Base-by-base conservation (phyloP, 2,329 filamentous ascomycete genomes). In the Thielaviopsis ethacetica region DNA sequence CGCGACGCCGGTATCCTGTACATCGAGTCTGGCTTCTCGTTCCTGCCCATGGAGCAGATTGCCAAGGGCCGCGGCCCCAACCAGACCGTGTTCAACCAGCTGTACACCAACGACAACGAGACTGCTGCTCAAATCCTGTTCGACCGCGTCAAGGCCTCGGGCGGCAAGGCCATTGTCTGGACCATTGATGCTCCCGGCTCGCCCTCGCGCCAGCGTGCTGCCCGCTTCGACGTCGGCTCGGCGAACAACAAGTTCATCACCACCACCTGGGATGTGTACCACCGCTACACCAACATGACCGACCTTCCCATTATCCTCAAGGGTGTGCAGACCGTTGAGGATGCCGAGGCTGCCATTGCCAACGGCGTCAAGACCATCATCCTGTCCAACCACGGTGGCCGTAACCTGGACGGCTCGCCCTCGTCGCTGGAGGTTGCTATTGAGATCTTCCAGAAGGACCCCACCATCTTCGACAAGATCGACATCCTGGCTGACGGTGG, bases 1-100 rank as follows among this genome's bases (percentile, higher is more conserved):
- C 73, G 68, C 3, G 68, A 68, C 5, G 73, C 71, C 38, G 67
- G 74, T 52, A 73, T 78, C 50, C 68, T 77, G 41, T 77, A 78
- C 63, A 69, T 74, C 12, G 67, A 68, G 63, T 62, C 67, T 41
- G 58, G 69, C 50, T 70, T 69, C 44, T 66, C 69, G 0, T 65
- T 65, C 53, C 68, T 68, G 63, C 65, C 68, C 1, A 70, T 71
- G 49, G 69, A 71, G 56, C 64, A 69, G 55, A 69, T 71, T 44
- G 66, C 63, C 22, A 64, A 64, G 26, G 65, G 63, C 58, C 68
- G 67, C 63, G 53, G 54, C 56, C 15, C 21, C 7, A 58, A 64
- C 58, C 58, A 62, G 59, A 65, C 57, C 22, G 63, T 63, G 19
- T 67, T 64, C 62, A 53, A 60, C 57, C 62, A 66, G 64, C 64